Base-by-base conservation (phyloP, 345 rosid genomes). In the Acer campestre region DNA sequence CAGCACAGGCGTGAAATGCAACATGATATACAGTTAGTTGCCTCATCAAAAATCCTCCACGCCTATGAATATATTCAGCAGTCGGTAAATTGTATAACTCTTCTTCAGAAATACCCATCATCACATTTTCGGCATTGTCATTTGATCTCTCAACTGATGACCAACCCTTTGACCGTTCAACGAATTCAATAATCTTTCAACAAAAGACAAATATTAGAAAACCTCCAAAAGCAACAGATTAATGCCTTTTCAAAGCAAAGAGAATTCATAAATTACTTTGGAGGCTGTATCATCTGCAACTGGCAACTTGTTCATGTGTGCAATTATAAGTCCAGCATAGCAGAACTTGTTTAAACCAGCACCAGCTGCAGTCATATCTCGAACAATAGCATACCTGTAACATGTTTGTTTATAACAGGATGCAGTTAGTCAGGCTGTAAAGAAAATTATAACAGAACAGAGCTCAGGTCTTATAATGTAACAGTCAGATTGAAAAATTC, bases 291-390 rank as follows among this genome's bases (percentile, higher is more conserved):
- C 91, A 74, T 90, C 90, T 44, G 91, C 80, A 78, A 86, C 56
- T 42, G 98, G 93, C 10, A 35, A 82, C 86, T 89, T 92, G 88
- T 92, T 94, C 82, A 88, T 64, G 85, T 94, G 92, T 29, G 97
- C 98, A 71, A 86, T 68, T 77, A 96, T 94, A 68, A 96, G 95
- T 70, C 98, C 99, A 71, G 99, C 98, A 81, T 96, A 94, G 86
- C 98, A 96, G 89, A 91, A 96, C 86, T 88, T 91, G 88, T 96
- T 90, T 82, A 96, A 90, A 74, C 88, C 97, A 77, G 89, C 97
- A 84, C 94, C 99, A 78, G 95, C 98, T 63, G 97, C 95, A 78
- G 99, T 91, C 99, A 96, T 96, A 84, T 96, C 99, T 70, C 98
- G 94, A 31, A 96, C 93, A 79, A 96, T 92, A 48, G 92, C 94